phyloP scores from a whole-genome alignment of 2,329 filamentous ascomycete genomes.

The Botrytis fabae region DNA sequence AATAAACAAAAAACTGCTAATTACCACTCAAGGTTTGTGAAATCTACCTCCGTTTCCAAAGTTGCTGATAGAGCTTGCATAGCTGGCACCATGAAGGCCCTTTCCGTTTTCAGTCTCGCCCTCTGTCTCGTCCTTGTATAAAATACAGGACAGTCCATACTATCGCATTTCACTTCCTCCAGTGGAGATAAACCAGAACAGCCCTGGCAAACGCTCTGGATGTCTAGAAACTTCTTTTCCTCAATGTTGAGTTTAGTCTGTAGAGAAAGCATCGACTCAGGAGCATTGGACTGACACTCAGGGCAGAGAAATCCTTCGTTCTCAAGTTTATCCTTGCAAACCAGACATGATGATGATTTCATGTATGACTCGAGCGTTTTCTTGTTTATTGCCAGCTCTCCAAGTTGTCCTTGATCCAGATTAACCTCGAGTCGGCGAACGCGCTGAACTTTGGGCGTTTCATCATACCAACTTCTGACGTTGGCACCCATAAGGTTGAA shows the following conservation, averaged over 20 bases:
- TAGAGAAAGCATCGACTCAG: slow-evolving; percentile 64
- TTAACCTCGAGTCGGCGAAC: slow-evolving; percentile 54
- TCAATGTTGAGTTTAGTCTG: slow-evolving; percentile 60
- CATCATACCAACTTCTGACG: slow-evolving; percentile 87
- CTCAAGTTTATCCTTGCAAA: slow-evolving; percentile 59
- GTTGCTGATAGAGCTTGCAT: slow-evolving; percentile 44
- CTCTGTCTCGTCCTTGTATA: slow-evolving; percentile 71
- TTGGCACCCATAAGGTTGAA: slow-evolving; percentile 96
- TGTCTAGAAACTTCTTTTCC: slow-evolving; percentile 63
- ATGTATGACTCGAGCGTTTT: slow-evolving; percentile 95
- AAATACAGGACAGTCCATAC: slow-evolving; percentile 89
- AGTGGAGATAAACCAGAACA: slow-evolving; percentile 72
- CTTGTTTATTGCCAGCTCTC: slow-evolving; percentile 45
- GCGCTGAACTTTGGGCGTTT: slow-evolving; percentile 89
- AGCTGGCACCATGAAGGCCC: slow-evolving; percentile 44
- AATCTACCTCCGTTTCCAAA: slow-evolving; percentile 21
- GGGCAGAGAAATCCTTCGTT: slow-evolving; percentile 56
- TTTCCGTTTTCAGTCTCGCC: slow-evolving; percentile 46
- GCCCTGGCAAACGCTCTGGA: slow-evolving; percentile 73
- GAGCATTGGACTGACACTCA: slow-evolving; percentile 54
- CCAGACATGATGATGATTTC: slow-evolving; percentile 73
- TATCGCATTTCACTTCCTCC: slow-evolving; percentile 84
- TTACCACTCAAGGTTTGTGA: slow-evolving; percentile 38
- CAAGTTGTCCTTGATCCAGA: slow-evolving; percentile 37
- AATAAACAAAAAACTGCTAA: not conserved